Evolutionary conservation across 257 asterid genomes (phyloP).

Genomic region (Capsicum baccatum): DNA sequence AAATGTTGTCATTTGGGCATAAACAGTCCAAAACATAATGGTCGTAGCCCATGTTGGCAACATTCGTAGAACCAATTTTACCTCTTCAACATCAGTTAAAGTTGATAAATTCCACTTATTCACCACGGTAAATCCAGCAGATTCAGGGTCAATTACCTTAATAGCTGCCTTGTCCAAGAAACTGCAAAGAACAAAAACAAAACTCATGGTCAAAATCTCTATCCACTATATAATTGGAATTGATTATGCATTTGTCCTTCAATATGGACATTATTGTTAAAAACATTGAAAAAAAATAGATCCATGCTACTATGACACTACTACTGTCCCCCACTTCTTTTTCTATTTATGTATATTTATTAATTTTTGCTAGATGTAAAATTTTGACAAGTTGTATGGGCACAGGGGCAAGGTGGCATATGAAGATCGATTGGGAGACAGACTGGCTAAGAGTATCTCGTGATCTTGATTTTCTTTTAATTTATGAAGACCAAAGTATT

Average conservation of each 20-base stretch:
- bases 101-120: slow-evolving; percentile 72
- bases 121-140: not conserved
- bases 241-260: slow-evolving; percentile 4
- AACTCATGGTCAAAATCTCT: not conserved
- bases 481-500: not conserved
- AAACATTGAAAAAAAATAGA: not conserved
- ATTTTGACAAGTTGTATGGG: slow-evolving; percentile 16
- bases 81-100: slow-evolving; percentile 86
- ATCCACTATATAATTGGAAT: slow-evolving; percentile 15
- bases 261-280: not conserved
- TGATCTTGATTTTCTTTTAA: slow-evolving; percentile 29
- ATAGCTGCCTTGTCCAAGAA: slow-evolving; percentile 89
- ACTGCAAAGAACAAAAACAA: slow-evolving; percentile 24
- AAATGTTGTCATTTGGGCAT: slow-evolving; percentile 90
- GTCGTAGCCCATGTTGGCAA: slow-evolving; percentile 93
- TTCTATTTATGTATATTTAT: not conserved
- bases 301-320: not conserved
- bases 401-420: not conserved
- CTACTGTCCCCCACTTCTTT: slow-evolving; percentile 4
- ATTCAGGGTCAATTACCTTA: slow-evolving; percentile 39
- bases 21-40: slow-evolving; percentile 73
- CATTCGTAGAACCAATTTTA: slow-evolving; percentile 71
- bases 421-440: not conserved
- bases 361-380: not conserved
- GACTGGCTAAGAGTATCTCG: slow-evolving; percentile 27